phyloP scores from a whole-genome alignment of 2,329 filamentous ascomycete species.

The Colletotrichum ledebouriae region DNA sequence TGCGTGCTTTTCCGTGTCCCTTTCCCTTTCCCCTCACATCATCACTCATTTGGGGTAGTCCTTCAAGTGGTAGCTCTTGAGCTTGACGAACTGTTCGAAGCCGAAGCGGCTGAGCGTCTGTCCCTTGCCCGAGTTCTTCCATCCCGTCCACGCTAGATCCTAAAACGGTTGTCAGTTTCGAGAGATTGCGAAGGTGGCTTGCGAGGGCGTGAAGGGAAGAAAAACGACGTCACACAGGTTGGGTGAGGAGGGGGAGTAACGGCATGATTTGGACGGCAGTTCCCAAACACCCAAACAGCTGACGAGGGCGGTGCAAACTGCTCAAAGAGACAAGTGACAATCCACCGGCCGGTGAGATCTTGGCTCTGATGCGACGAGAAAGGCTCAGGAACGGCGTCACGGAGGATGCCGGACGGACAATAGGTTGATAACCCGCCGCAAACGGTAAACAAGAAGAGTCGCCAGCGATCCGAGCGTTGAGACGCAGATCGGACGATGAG shows the following conservation, averaged over 20 bases:
- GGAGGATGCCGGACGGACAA: constrained; percentile 19
- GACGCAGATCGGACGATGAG: constrained; percentile 16
- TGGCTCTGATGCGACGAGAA: background rate
- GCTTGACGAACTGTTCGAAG: constrained; percentile 95
- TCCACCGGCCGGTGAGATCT: background rate
- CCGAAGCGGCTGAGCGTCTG: constrained; percentile 91
- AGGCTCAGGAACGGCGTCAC: background rate
- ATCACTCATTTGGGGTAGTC: constrained; percentile 74
- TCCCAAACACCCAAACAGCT: background rate
- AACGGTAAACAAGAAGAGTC: constrained; percentile 28
- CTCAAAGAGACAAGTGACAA: background rate
- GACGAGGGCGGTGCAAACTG: background rate
- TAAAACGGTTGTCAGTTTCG: constrained; percentile 51
- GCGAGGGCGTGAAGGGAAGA: constrained; percentile 41
- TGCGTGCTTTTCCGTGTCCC: background rate
- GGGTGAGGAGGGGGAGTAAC: background rate
- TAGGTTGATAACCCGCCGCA: constrained; percentile 4
- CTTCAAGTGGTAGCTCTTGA: constrained; percentile 97
- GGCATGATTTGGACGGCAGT: background rate
- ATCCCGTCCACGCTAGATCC: constrained; percentile 97
- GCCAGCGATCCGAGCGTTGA: constrained; percentile 3
- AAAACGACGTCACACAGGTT: background rate
- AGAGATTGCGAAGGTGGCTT: constrained; percentile 40
- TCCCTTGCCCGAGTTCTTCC: constrained; percentile 96
- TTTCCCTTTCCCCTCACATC: constrained; percentile 4